Evolutionary conservation across 768 basidiomycete genomes (phyloP), one percentile per base, ranked within the genome.

Genomic region (Mycena vitilis): DNA sequence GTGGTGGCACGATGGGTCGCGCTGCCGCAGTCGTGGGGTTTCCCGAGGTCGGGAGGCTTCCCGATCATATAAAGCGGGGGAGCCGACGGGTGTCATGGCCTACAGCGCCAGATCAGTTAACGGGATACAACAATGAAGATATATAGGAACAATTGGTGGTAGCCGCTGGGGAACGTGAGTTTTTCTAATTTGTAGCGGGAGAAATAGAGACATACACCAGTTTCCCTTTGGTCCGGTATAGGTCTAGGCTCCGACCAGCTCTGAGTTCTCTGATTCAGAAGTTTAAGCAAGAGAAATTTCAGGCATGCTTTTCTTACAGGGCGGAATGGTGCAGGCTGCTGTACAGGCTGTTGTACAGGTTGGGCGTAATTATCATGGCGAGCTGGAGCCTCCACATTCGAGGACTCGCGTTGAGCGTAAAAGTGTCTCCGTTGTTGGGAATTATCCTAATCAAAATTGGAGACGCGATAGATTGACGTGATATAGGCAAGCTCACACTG

Each of bases 241-340:
- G 45, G n/a, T 20, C 30, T 60, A n/a, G 60, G 49, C 8, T 68
- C 70, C 1, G 63, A 62, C 70, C 70, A 71, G 23, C 70, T 71
- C 25, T 37, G 44, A 6, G 37, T 30, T 61, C 56, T 65, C 66
- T 71, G 51, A 47, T 36, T 7, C 16, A 57, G 15, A 30, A 5
- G 13, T 44, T 67, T 13, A 61, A 55, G 12, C 2, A 34, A 61
- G 30, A 56, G 38, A 15, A 10, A 10, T 13, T 22, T 0, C 20
- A 13, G 20, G 20, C 12, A 30, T 1, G 34, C 22, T 49, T 20
- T 22, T 13, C 54, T 23, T 56, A 51, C 60, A 18, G 44, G 23
- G 10, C 60, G 66, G 34, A 44, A 61, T 22, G 54, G 45, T 1
- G 12, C 45, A 36, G 60, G 54, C 11, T 15, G 34, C 23, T 63